Percentiles rank a stretch among this genome's conserved stretches.
Conservation (phyloP, 192 early-diverging fungal genomes). For the Jimgerdemannia flammicorona region DNA sequence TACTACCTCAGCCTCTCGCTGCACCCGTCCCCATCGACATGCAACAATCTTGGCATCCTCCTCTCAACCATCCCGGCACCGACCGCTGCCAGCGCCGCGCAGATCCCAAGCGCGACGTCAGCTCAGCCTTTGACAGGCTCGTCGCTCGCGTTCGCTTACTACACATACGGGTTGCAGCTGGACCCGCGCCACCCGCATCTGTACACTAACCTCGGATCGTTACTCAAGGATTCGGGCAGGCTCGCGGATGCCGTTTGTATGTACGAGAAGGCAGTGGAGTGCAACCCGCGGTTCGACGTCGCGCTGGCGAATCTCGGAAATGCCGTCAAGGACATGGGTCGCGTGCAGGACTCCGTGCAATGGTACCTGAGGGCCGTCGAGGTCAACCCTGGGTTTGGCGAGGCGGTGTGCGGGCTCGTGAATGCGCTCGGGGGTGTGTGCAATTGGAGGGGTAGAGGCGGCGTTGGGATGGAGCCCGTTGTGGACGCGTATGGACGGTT, state of each 20-base stretch:
- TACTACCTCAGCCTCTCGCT: conserved; percentile 83
- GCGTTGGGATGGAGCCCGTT: conserved; percentile 41
- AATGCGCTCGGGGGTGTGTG: conserved; percentile 87
- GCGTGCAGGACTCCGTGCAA: conserved; percentile 83
- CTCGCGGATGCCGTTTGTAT: conserved; percentile 79
- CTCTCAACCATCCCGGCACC: conserved; percentile 63
- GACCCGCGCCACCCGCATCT: conserved; percentile 84
- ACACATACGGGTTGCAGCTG: conserved; percentile 78
- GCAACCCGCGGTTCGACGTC: conserved; percentile 85
- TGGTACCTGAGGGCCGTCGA: conserved; percentile 83
- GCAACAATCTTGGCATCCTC: conserved; percentile 89
- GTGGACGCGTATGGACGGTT: conserved; percentile 31
- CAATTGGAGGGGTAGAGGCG: conserved; percentile 82
- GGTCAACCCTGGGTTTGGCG: conserved; percentile 86
- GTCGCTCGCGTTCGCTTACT: conserved; percentile 80
- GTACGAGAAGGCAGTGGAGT: conserved; percentile 87
- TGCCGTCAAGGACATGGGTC: conserved; percentile 87
- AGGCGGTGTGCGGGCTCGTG: conserved; percentile 88
- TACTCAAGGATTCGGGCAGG: conserved; percentile 87
- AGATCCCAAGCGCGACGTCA: conserved; percentile 19
- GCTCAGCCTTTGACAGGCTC: conserved; percentile 56
- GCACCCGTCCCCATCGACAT: conserved; percentile 81
- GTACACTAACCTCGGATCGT: conserved; percentile 91
- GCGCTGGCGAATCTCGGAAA: conserved; percentile 92
- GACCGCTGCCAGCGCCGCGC: conserved; percentile 41